Conservation (phyloP, 768 basidiomycete genomes). For the Lyophyllum shimeji region DNA sequence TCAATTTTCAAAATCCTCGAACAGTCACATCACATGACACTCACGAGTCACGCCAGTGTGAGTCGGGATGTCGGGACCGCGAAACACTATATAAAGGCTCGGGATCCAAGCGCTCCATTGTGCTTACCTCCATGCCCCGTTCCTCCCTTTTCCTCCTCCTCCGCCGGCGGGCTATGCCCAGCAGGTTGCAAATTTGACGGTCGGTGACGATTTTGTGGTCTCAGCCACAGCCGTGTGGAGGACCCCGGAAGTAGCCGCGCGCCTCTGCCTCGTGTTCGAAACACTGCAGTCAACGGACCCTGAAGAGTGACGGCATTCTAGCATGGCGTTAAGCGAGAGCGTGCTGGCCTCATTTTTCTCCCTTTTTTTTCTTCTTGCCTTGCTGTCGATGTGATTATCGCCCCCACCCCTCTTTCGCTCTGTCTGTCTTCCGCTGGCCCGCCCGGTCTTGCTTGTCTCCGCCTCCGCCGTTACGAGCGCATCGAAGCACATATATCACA, state of each 20-base stretch:
- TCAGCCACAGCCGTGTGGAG: background rate
- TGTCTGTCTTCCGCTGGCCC: background rate
- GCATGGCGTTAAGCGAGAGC: background rate
- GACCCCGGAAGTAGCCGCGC: slow-evolving; percentile 1
- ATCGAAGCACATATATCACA: too few species aligned
- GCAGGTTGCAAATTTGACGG: background rate
- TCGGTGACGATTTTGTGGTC: background rate
- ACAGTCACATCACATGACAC: slow-evolving; percentile 16
- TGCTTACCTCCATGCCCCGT: background rate
- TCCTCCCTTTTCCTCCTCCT: background rate
- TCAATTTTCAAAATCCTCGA: slow-evolving; percentile 1
- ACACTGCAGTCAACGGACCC: background rate
- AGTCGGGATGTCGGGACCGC: slow-evolving; percentile 8
- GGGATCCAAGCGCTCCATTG: background rate
- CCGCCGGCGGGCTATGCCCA: background rate
- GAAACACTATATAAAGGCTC: background rate
- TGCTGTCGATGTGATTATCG: background rate
- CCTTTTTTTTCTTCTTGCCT: background rate
- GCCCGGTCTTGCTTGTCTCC: too few species aligned
- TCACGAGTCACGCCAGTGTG: background rate
- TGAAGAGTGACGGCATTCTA: background rate
- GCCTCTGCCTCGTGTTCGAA: background rate
- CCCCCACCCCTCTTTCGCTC: background rate
- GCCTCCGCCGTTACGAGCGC: too few species aligned
- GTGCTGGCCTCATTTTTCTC: background rate